Evolutionary conservation across 306 rosid species (phyloP), one percentile per base, ranked within the genome.

Genomic region (Cyamopsis tetragonoloba): DNA sequence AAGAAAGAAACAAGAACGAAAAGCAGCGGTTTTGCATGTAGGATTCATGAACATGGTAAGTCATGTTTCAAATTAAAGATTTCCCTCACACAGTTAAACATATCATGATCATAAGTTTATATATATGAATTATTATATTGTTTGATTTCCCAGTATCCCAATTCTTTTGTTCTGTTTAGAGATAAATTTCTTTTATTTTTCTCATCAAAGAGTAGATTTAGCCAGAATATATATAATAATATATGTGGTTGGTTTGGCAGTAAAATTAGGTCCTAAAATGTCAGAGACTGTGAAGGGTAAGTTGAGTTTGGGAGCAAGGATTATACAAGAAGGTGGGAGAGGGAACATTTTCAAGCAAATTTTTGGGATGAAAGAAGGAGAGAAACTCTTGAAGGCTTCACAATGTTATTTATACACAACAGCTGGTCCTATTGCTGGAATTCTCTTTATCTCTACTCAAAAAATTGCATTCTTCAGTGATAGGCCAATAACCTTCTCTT

Each of bases 391-490:
- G 72, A 91, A 91, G 61, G 97, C 97, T 17, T 91, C 96, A 3
- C 97, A 86, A 13, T 91, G 97, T 51, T 91, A 91, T 68, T 60
- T 91, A 23, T 86, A 85, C 3, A 88, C 97, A 6, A 84, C 88
- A 22, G 81, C 72, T 43, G 96, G 97, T 59, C 96, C 97, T 47
- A 84, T 91, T 79, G 87, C 97, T 30, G 97, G 97, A 35, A 79
- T 81, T 54, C 91, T 86, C 49, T 91, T 86, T 35, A 73, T 86
- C 37, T 91, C 96, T 7, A 88, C 91, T 7, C 34, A 77, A 19
- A 91, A 85, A 63, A 67, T 91, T 80, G 91, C 87, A 2, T 91
- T 91, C 38, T 88, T 82, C 75, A 91, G 96, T 64, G 91, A 91
- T 70, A 83, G 82, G 54, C 50, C 81, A 14, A 81, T 74, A 72